Conservation (phyloP, 2,329 filamentous ascomycete genomes). For the Sphaerostilbella broomeana region DNA sequence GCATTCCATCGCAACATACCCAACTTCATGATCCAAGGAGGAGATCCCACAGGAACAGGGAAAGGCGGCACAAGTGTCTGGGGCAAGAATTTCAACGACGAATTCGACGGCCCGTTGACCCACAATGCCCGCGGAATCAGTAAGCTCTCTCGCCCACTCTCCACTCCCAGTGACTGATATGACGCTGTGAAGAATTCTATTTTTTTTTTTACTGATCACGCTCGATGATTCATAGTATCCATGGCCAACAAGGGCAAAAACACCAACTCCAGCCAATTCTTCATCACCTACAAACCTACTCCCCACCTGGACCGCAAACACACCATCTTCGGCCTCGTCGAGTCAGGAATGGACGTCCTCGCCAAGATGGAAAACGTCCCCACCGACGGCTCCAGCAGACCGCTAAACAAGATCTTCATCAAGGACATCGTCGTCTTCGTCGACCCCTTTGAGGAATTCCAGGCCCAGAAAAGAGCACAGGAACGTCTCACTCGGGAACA, state of each 20-base stretch:
- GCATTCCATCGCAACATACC: slow-evolving; percentile 89
- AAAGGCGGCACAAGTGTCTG: slow-evolving; percentile 86
- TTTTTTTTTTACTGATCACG: too few species aligned
- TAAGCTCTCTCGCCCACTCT: slow-evolving; percentile 18
- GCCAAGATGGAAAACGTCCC: slow-evolving; percentile 70
- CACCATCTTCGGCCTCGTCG: slow-evolving; percentile 87
- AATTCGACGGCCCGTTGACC: slow-evolving; percentile 82
- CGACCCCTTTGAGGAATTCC: slow-evolving; percentile 92
- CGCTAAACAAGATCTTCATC: slow-evolving; percentile 72
- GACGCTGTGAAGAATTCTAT: too few species aligned
- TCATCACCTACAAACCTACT: slow-evolving; percentile 80
- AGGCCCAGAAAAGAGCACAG: slow-evolving; percentile 62
- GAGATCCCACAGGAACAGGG: slow-evolving; percentile 87
- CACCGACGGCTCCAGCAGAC: slow-evolving; percentile 68
- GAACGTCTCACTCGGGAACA: slow-evolving; percentile 52
- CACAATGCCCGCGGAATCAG: slow-evolving; percentile 70
- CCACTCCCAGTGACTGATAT: neutral
- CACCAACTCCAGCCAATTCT: slow-evolving; percentile 92
- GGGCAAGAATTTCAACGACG: slow-evolving; percentile 91
- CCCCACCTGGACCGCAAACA: slow-evolving; percentile 91
- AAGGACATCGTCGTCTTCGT: slow-evolving; percentile 79
- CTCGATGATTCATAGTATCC: slow-evolving; percentile 37
- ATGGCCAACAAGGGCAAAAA: slow-evolving; percentile 99
- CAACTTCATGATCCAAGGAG: slow-evolving; percentile 97
- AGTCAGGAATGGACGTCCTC: slow-evolving; percentile 67